Base-by-base conservation (phyloP, 257 asterid species). In the Solanum lycopersicoides region DNA sequence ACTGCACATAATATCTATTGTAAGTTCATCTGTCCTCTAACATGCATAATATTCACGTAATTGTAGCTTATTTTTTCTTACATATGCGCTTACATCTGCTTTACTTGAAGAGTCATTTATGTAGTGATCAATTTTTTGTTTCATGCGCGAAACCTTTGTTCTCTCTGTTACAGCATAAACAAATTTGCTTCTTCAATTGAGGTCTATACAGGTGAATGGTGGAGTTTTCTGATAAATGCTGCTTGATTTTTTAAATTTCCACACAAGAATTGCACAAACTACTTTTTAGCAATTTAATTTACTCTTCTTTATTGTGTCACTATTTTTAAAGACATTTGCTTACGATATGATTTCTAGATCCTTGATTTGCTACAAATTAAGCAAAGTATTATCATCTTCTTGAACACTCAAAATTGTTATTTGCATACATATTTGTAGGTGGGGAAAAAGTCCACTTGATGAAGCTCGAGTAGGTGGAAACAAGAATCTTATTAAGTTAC, bases 391-490 rank as follows among this genome's bases (percentile, higher is more conserved):
- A 50, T 30, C 39, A 42, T 12, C 68, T 32, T 50, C 44, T 47
- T 50, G 85, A 80, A 30, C 4, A 47, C 15, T 30, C 85, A 80
- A 79, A 79, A 80, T 30, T 80, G 68, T 80, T 20, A 2, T 86
- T 37, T 53, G 14, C 21, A n/a, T 50, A 41, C 15, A 71, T 69
- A 6, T 50, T 83, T 83, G 82, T 88, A 95, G 98, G 89, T 94
- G 97, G 94, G 98, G 98, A 5, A 92, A 89, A 84, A 95, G 92
- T 87, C 96, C 98, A 14, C 42, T 92, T 25, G 98, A 95, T 82
- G 98, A 95, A 90, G 95, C 97, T 32, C 93, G 93, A 32, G 45
- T 91, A 4, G 92, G 94, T 25, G 98, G 98, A 89, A 88, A 92
- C 60, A 84, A 83, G 86, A 87, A 86, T 34, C 91, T 94, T 75